Percentiles rank a stretch among this genome's conserved stretches.
These are phyloP conservation scores for Umbelopsis isabellina DNA, from an alignment of 192 early-diverging fungal species.

Conservation along the genomic window DNA sequence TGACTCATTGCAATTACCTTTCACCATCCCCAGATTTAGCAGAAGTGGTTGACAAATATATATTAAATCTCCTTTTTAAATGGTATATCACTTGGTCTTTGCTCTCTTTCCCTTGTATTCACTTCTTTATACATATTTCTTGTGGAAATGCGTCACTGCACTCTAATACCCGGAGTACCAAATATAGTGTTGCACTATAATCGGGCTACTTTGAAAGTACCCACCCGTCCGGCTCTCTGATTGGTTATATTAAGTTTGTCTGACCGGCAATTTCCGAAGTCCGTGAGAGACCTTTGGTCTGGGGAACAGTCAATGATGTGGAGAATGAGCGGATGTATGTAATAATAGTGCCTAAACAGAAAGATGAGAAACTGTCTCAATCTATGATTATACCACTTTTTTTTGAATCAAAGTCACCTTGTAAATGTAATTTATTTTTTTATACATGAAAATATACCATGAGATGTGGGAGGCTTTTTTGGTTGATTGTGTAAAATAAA, in stretches of 20 bases:
- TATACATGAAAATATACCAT: too few relatives aligned
- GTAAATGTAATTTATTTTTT: too few relatives aligned
- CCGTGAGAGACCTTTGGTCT: slow-evolving; percentile 14
- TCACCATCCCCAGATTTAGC: not conserved
- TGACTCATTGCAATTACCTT: slow-evolving; percentile 11
- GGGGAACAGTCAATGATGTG: not conserved
- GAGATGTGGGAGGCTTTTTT: too few relatives aligned
- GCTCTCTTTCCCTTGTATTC: not conserved
- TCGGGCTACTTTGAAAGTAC: slow-evolving; percentile 17
- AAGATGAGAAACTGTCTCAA: too few relatives aligned
- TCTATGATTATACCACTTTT: too few relatives aligned
- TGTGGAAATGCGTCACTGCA: not conserved
- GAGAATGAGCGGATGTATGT: not conserved
- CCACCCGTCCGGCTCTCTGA: not conserved
- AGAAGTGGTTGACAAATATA: not conserved
- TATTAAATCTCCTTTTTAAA: slow-evolving; percentile 18
- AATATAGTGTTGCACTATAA: not conserved
- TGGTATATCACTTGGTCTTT: not conserved
- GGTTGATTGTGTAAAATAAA: too few relatives aligned
- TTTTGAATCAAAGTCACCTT: too few relatives aligned
- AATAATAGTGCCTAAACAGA: too few relatives aligned
- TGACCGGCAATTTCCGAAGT: slow-evolving; percentile 14
- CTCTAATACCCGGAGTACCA: not conserved
- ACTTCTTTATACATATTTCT: not conserved
- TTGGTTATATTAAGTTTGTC: not conserved